Percentiles rank a stretch among this genome's conserved stretches.
Conservation (phyloP, 805 yeast species). For the Brettanomyces custersianus region DNA sequence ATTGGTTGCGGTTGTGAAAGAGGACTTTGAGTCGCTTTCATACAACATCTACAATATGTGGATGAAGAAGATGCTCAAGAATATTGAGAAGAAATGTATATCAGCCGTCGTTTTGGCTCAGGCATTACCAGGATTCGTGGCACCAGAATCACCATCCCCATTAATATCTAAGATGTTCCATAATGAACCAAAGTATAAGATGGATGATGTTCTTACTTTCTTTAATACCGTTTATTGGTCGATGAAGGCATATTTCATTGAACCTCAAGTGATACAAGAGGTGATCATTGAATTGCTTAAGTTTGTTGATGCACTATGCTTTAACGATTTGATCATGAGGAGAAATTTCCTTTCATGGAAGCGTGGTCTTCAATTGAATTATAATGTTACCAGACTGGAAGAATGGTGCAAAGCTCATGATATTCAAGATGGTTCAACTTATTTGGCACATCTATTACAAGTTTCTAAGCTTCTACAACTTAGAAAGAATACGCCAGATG, state of each 20-base stretch:
- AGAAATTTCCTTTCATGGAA: slow-evolving; percentile 94
- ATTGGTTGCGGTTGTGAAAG: slow-evolving; percentile 83
- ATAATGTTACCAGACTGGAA: slow-evolving; percentile 90
- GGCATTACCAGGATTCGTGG: slow-evolving; percentile 91
- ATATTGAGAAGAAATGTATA: slow-evolving; percentile 81
- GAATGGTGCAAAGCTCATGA: slow-evolving; percentile 98
- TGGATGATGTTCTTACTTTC: slow-evolving; percentile 89
- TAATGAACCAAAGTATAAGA: slow-evolving; percentile 63
- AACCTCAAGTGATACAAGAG: slow-evolving; percentile 72
- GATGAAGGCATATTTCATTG: slow-evolving; percentile 84
- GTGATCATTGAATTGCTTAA: slow-evolving; percentile 76
- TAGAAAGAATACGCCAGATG: slow-evolving; percentile 81
- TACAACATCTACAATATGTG: slow-evolving; percentile 93
- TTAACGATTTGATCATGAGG: slow-evolving; percentile 92
- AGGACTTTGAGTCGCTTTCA: slow-evolving; percentile 86
- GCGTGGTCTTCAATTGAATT: slow-evolving; percentile 92
- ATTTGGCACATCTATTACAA: slow-evolving; percentile 80
- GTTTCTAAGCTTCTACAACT: slow-evolving; percentile 89
- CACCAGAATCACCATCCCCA: slow-evolving; percentile 64
- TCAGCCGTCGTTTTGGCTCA: slow-evolving; percentile 95
- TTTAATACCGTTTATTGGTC: slow-evolving; percentile 90
- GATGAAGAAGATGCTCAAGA: slow-evolving; percentile 92
- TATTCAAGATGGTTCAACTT: slow-evolving; percentile 76
- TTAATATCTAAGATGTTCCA: slow-evolving; percentile 78
- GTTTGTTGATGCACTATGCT: slow-evolving; percentile 86